Evolutionary conservation across 2,329 filamentous ascomycete species (phyloP).

Genomic region (Lasiodiplodia sp.): DNA sequence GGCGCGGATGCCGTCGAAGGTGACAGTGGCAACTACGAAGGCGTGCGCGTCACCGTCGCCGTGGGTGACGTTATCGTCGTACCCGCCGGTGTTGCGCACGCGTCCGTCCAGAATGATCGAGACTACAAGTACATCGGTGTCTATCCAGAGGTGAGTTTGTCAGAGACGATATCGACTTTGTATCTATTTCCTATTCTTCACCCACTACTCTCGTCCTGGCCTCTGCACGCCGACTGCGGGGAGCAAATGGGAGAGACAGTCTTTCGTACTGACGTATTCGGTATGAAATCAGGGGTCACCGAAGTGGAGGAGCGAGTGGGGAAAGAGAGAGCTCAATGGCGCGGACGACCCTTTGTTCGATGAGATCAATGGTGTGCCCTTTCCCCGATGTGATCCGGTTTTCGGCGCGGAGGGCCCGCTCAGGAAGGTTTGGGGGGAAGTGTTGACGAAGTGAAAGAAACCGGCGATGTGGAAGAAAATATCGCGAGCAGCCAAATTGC

Average conservation of each 20-base stretch:
- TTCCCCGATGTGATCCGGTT: slow-evolving; percentile 31
- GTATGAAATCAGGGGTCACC: slow-evolving; percentile 19
- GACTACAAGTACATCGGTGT: slow-evolving; percentile 47
- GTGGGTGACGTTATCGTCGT: slow-evolving; percentile 47
- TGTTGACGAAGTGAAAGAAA: background rate
- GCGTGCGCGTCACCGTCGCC: slow-evolving; percentile 30
- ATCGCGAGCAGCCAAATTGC: too few species aligned
- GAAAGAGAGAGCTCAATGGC: slow-evolving; percentile 26
- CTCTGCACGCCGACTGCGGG: too few species aligned
- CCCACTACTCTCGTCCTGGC: background rate
- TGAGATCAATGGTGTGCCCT: slow-evolving; percentile 28
- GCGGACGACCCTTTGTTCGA: slow-evolving; percentile 3
- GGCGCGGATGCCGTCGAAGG: slow-evolving; percentile 34
- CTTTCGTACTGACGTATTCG: background rate
- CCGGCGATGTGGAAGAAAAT: too few species aligned
- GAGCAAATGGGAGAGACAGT: background rate
- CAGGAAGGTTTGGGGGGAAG: slow-evolving; percentile 28
- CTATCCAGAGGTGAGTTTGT: slow-evolving; percentile 42
- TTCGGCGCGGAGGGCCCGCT: slow-evolving; percentile 31
- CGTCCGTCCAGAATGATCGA: slow-evolving; percentile 38
- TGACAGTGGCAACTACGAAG: background rate
- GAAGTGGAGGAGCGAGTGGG: slow-evolving; percentile 31
- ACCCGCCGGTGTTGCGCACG: slow-evolving; percentile 46
- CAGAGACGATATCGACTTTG: background rate
- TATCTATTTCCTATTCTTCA: background rate